These are phyloP conservation scores for Penstemon newberryi DNA, from an alignment of 257 asterid species.

Conservation along the genomic window DNA sequence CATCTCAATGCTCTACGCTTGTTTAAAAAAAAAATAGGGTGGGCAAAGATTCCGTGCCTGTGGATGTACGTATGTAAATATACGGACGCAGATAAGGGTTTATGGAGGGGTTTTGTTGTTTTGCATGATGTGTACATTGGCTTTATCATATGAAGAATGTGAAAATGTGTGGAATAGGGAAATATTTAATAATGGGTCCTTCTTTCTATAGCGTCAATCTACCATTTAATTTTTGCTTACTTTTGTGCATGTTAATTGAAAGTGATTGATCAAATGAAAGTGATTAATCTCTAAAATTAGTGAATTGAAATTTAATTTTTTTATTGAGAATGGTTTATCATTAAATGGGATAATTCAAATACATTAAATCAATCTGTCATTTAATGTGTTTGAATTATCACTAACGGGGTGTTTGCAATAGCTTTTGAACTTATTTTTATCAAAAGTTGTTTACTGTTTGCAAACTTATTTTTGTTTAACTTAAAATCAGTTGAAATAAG, in stretches of 20 bases:
- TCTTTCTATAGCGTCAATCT: background rate
- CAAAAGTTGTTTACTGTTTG: too few species aligned
- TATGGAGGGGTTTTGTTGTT: constrained; percentile 33
- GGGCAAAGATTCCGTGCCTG: constrained; percentile 28
- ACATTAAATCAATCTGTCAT: too few species aligned
- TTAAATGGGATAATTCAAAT: too few species aligned
- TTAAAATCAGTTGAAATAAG: too few species aligned
- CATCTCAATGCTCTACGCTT: constrained; percentile 62
- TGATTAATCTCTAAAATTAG: too few species aligned
- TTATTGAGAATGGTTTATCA: too few species aligned
- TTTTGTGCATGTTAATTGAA: background rate
- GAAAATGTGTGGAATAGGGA: background rate
- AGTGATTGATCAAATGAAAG: too few species aligned
- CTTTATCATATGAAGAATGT: constrained; percentile 13
- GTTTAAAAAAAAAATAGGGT: constrained; percentile 35
- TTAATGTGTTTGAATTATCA: too few species aligned
- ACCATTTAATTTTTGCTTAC: background rate
- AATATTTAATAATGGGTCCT: background rate
- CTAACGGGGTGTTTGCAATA: too few species aligned
- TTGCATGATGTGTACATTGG: constrained; percentile 44
- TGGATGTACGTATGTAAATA: constrained; percentile 36
- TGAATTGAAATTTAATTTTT: too few species aligned
- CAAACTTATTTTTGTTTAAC: too few species aligned
- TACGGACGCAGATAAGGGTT: constrained; percentile 5
- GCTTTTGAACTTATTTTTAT: too few species aligned